A percentile compares a stretch with the other conserved stretches of the same genome.
Evolutionary conservation across 768 basidiomycete genomes (phyloP).

Genomic region (Leccinum uliginosum): DNA sequence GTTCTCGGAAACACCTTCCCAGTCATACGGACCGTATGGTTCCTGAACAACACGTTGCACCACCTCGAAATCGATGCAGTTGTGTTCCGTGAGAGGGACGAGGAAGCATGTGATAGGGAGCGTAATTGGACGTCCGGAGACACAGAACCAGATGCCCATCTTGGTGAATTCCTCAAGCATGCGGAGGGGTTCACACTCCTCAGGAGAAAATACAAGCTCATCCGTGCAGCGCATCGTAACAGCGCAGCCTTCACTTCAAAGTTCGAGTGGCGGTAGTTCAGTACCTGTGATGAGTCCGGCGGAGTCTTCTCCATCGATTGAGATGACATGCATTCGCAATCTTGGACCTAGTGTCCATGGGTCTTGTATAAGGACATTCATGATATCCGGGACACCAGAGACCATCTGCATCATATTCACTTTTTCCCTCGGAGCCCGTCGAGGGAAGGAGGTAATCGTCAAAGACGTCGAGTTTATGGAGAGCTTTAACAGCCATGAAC

Average conservation of each 20-base stretch:
- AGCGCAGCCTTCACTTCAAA: constrained; percentile 33
- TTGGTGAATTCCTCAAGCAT: constrained; percentile 63
- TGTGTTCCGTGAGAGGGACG: constrained; percentile 52
- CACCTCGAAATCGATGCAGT: constrained; percentile 52
- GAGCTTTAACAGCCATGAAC: constrained; percentile 67
- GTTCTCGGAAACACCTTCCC: constrained; percentile 47
- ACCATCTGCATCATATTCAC: constrained; percentile 53
- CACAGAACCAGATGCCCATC: constrained; percentile 55
- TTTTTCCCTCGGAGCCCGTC: constrained; percentile 45
- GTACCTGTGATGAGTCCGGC: constrained; percentile 71
- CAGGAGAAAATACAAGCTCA: constrained; percentile 44
- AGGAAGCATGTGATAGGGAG: constrained; percentile 57
- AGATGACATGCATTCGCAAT: constrained; percentile 62
- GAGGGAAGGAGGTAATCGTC: constrained; percentile 78
- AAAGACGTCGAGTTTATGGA: constrained; percentile 68
- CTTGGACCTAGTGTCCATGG: constrained; percentile 58
- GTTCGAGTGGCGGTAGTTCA: constrained; percentile 43
- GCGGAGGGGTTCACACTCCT: constrained; percentile 41
- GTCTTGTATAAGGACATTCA: constrained; percentile 59
- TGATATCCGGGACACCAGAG: constrained; percentile 44
- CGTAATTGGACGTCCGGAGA: constrained; percentile 53
- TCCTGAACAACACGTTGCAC: constrained; percentile 48
- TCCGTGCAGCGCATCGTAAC: constrained; percentile 41
- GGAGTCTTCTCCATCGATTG: constrained; percentile 42
- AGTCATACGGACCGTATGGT: constrained; percentile 50